phyloP scores from a whole-genome alignment of 306 rosid genomes.

The Sphenostylis stenocarpa region DNA sequence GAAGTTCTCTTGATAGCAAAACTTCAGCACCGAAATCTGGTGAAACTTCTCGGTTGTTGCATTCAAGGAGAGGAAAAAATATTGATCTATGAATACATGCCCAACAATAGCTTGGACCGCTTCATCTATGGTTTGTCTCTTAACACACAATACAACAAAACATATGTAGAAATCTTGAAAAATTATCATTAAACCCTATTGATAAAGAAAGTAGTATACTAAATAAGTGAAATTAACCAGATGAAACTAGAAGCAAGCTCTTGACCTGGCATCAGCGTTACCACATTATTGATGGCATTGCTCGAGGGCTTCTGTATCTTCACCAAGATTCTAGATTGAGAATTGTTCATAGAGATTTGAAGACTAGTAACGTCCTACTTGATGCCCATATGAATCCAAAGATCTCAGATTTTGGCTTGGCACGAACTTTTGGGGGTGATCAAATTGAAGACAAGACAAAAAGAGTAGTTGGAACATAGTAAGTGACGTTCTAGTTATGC shows the following conservation, averaged over 20 bases:
- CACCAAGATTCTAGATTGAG: not conserved
- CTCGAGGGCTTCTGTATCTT: not conserved
- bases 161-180: not conserved
- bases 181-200: not conserved
- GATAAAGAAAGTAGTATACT: not conserved
- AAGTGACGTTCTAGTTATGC: not conserved
- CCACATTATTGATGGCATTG: not conserved
- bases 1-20: not conserved
- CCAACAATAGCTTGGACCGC: constrained; percentile 1
- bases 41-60: not conserved
- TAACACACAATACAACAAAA: not conserved
- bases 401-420: not conserved
- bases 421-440: not conserved
- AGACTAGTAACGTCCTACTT: not conserved
- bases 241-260: not conserved
- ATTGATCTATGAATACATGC: not conserved
- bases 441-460: not conserved
- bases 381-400: not conserved
- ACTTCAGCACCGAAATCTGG: not conserved
- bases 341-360: not conserved
- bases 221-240: not conserved
- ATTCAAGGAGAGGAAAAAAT: not conserved
- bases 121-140: constrained; percentile 36
- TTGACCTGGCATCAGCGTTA: not conserved
- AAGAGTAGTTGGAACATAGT: not conserved